Percentiles rank a stretch among this genome's conserved stretches.
Conservation (phyloP, 2,329 filamentous ascomycete genomes). For the Drechslera avenae region DNA sequence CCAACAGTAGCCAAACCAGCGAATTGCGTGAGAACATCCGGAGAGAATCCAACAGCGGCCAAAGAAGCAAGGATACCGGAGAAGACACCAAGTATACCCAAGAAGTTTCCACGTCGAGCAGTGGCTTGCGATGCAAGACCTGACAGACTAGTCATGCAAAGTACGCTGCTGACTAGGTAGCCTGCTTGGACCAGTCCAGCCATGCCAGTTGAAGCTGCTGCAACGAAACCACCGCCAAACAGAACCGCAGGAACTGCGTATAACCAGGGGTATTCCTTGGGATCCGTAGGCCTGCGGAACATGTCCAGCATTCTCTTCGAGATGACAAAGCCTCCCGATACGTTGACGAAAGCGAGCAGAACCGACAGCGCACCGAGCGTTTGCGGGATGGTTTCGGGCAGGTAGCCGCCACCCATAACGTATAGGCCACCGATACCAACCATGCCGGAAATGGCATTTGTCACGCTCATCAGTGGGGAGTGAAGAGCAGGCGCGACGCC, state of each 20-base stretch:
- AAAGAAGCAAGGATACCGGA: constrained; percentile 84
- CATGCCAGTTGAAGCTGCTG: constrained; percentile 79
- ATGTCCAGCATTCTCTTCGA: constrained; percentile 88
- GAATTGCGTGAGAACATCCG: constrained; percentile 80
- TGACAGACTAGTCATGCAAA: constrained; percentile 81
- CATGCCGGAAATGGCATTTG: constrained; percentile 89
- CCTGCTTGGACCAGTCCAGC: constrained; percentile 85
- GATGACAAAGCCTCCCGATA: constrained; percentile 87
- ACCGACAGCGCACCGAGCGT: constrained; percentile 77
- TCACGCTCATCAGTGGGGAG: constrained; percentile 89
- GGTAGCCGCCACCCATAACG: constrained; percentile 76
- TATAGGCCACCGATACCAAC: constrained; percentile 88
- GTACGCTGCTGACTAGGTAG: constrained; percentile 80
- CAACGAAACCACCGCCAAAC: constrained; percentile 81
- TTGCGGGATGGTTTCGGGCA: constrained; percentile 72
- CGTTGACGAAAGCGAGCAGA: constrained; percentile 83
- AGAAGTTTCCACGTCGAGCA: constrained; percentile 81
- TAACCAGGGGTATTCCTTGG: constrained; percentile 85
- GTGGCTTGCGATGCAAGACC: constrained; percentile 82
- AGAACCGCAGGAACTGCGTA: constrained; percentile 78
- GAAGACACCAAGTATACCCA: constrained; percentile 84
- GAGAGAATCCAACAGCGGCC: constrained; percentile 77
- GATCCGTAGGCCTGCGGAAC: constrained; percentile 73
- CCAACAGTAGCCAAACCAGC: constrained; percentile 75
- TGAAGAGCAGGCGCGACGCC: constrained; percentile 52